Percentiles rank a stretch among this genome's conserved stretches.
Evolutionary conservation across 2,329 filamentous ascomycete species (phyloP).

Genomic region (Dryadomyces quercus-mongolicae): DNA sequence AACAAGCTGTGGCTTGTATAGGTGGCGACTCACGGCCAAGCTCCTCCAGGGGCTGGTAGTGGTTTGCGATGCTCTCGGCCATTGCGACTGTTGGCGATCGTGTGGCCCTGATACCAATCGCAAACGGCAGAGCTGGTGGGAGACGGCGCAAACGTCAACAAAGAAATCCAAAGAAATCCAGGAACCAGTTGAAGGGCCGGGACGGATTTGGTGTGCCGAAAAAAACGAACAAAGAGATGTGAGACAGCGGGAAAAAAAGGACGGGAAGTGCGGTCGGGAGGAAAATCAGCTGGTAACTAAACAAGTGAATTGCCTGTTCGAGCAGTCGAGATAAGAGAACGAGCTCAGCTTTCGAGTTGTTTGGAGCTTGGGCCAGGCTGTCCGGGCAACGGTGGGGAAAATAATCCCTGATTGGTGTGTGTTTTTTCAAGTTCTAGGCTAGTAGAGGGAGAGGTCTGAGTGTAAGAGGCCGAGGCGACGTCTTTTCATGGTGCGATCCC

Average conservation of each 20-base stretch:
- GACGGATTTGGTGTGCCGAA: not conserved
- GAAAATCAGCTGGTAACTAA: not conserved
- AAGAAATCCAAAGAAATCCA: slow-evolving; percentile 8
- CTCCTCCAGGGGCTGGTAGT: slow-evolving; percentile 93
- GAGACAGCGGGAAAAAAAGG: not conserved
- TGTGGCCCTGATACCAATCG: too few species aligned
- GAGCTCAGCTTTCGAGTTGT: not conserved
- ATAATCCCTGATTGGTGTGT: not conserved
- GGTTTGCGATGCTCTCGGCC: slow-evolving; percentile 61
- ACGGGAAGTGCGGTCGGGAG: not conserved
- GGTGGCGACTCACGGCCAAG: slow-evolving; percentile 64
- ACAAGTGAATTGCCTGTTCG: slow-evolving; percentile 2
- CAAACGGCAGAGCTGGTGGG: not conserved
- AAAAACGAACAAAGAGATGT: not conserved
- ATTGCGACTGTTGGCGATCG: slow-evolving; percentile 17
- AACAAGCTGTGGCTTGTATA: not conserved
- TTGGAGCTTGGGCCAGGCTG: slow-evolving; percentile 13
- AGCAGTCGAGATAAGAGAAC: slow-evolving; percentile 1
- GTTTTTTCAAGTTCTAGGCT: not conserved
- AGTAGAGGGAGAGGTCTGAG: not conserved
- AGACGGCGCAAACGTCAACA: not conserved
- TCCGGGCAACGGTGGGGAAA: slow-evolving; percentile 11
- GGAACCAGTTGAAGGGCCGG: slow-evolving; percentile 8
- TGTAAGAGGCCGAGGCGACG: not conserved
- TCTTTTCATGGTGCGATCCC: not conserved